phyloP scores from a whole-genome alignment of 306 rosid genomes.

The Sophora flavescens region DNA sequence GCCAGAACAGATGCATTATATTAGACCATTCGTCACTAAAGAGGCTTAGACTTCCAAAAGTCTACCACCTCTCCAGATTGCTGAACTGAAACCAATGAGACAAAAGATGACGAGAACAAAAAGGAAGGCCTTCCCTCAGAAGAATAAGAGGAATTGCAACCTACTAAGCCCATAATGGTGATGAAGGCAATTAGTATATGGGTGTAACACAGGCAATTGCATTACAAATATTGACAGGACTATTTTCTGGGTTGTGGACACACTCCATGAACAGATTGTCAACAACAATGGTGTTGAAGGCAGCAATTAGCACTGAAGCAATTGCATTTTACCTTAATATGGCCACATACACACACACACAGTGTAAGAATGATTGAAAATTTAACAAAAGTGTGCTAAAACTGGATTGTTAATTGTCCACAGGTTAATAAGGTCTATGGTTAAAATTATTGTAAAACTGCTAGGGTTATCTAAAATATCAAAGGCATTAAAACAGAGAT shows the following conservation, averaged over 20 bases:
- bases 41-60: not conserved
- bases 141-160: constrained; percentile 5
- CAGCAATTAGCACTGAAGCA: constrained; percentile 20
- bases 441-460: not conserved
- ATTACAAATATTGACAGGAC: constrained; percentile 11
- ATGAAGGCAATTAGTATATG: not conserved
- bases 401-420: not conserved
- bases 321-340: constrained; percentile 9
- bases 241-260: constrained; percentile 24
- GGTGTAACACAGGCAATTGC: constrained; percentile 5
- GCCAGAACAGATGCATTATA: constrained; percentile 60
- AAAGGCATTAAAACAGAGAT: not conserved
- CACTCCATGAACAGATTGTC: constrained; percentile 9
- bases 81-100: constrained; percentile 21
- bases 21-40: constrained; percentile 56
- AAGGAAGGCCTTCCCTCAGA: not conserved
- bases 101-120: constrained; percentile 20
- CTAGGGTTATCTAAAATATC: not conserved
- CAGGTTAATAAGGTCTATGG: not conserved
- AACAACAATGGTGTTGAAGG: not conserved
- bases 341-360: not conserved
- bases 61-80: not conserved
- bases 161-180: not conserved
- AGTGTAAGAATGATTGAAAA: not conserved
- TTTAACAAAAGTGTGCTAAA: not conserved